These are phyloP conservation scores for Baorangia bicolor DNA, from an alignment of 768 basidiomycete genomes.

Conservation along the genomic window DNA sequence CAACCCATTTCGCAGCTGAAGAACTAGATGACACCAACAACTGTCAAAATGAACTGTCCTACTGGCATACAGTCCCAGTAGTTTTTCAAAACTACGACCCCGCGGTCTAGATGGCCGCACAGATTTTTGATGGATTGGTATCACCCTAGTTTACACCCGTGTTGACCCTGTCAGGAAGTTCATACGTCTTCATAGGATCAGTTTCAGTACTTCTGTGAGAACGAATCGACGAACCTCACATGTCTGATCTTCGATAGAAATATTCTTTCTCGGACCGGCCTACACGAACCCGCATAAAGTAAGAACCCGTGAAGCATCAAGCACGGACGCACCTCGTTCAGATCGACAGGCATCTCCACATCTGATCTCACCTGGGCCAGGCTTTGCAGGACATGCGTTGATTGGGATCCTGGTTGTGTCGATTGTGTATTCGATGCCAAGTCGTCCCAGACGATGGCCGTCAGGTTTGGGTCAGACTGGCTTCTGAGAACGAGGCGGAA, in stretches of 20 bases:
- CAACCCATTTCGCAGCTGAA: no score
- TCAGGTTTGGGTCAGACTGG: background rate
- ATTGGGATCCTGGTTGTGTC: background rate
- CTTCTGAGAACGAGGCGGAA: constrained; percentile 9
- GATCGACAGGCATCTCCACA: background rate
- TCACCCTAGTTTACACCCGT: background rate
- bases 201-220: background rate
- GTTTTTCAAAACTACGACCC: background rate
- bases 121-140: background rate
- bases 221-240: background rate
- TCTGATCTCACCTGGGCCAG: background rate
- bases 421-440: background rate
- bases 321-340: background rate
- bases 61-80: no score
- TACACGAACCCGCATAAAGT: background rate
- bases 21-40: no score
- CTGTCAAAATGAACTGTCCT: no score
- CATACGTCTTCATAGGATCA: background rate
- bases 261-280: background rate
- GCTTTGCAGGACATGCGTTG: background rate
- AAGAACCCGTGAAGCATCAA: background rate
- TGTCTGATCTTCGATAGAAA: background rate
- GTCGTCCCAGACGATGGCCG: constrained; percentile 6
- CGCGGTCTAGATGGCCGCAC: background rate
- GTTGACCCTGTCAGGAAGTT: background rate